These are phyloP conservation scores for Clonostachys rhizophaga DNA, from an alignment of 2,329 filamentous ascomycete species.

Conservation along the genomic window DNA sequence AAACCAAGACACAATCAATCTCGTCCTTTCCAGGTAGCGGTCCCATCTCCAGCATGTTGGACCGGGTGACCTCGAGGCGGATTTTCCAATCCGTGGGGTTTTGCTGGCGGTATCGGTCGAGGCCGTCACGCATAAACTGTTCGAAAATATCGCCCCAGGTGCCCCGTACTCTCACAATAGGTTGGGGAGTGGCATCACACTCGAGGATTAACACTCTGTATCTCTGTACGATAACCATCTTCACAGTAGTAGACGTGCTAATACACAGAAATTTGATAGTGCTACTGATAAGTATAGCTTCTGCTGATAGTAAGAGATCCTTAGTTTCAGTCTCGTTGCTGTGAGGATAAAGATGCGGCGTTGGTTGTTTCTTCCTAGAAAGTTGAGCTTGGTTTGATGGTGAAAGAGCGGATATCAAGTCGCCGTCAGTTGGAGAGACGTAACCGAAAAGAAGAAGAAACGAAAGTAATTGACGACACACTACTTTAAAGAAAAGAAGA, in stretches of 20 bases:
- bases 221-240: neutral
- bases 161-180: conserved; percentile 14
- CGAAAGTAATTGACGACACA: no score
- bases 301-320: neutral
- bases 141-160: conserved; percentile 23
- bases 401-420: no score
- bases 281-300: neutral
- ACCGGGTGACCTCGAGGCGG: conserved; percentile 16
- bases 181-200: conserved; percentile 22
- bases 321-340: neutral
- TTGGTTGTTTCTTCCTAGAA: neutral
- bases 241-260: neutral
- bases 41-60: conserved; percentile 19
- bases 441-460: no score
- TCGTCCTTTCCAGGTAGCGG: conserved; percentile 16
- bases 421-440: no score
- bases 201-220: conserved; percentile 18
- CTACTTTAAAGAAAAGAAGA: no score
- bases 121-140: conserved; percentile 14
- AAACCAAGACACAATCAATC: conserved; percentile 22
- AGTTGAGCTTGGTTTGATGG: neutral
- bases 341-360: neutral
- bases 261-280: neutral
- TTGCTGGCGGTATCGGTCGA: conserved; percentile 9
- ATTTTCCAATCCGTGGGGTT: conserved; percentile 6